Conservation (phyloP, 2,329 filamentous ascomycete species). For the Aspergillus hiratsukae region DNA sequence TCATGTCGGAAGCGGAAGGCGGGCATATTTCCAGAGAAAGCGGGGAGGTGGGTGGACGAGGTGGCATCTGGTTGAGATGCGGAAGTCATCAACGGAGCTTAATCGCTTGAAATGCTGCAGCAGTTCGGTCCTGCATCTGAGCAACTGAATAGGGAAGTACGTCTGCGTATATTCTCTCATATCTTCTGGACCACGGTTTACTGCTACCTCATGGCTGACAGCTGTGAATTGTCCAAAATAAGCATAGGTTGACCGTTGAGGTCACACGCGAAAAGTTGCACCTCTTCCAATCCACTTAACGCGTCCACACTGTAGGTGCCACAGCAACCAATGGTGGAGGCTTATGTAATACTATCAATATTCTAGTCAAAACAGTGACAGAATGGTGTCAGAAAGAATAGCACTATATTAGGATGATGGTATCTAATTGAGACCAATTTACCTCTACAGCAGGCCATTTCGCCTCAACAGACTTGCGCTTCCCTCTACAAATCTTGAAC, state of each 20-base stretch:
- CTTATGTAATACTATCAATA: constrained; percentile 5
- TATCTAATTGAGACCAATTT: not conserved
- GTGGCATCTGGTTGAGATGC: constrained; percentile 27
- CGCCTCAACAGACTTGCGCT: not conserved
- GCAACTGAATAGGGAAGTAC: constrained; percentile 6
- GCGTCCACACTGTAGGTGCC: constrained; percentile 11
- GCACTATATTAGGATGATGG: not conserved
- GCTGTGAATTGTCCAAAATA: not conserved
- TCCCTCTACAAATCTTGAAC: not conserved
- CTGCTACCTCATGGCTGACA: constrained; percentile 1
- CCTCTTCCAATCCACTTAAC: constrained; percentile 16
- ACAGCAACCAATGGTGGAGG: constrained; percentile 13
- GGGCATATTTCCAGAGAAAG: constrained; percentile 33
- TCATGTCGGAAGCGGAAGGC: constrained; percentile 20
- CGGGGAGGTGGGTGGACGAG: constrained; percentile 28
- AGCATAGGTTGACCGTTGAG: not conserved
- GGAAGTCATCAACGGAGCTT: constrained; percentile 7
- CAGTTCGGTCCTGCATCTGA: constrained; percentile 19
- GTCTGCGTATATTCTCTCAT: constrained; percentile 12
- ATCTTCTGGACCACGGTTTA: constrained; percentile 6
- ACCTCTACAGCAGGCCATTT: not conserved
- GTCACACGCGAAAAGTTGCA: constrained; percentile 3
- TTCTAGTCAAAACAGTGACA: not conserved
- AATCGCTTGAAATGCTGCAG: constrained; percentile 13
- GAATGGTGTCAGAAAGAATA: no score